These are phyloP conservation scores for Aciculosporium take DNA, from an alignment of 2,329 filamentous ascomycete genomes.

Conservation along the genomic window DNA sequence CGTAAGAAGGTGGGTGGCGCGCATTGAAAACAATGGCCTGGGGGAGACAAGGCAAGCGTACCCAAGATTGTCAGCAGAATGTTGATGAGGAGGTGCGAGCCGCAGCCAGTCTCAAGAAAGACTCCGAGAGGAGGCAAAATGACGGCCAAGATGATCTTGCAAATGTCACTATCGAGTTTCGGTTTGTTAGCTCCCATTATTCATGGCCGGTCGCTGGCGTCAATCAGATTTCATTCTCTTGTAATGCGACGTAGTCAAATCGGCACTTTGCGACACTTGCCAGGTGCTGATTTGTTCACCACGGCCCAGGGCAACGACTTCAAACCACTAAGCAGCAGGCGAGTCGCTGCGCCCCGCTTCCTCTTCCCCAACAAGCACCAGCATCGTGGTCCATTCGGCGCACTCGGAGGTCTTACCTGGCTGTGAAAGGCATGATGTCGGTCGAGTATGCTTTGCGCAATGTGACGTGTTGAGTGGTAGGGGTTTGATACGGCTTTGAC, in stretches of 20 bases:
- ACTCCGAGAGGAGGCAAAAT: slow-evolving; percentile 82
- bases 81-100: slow-evolving; percentile 81
- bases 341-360: background rate
- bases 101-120: slow-evolving; percentile 86
- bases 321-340: background rate
- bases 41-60: slow-evolving; percentile 17
- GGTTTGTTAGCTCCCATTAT: background rate
- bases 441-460: slow-evolving; percentile 2
- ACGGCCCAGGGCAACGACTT: background rate
- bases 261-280: background rate
- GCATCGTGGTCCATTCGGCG: background rate
- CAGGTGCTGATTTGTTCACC: too few species aligned
- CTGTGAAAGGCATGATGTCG: slow-evolving; percentile 43
- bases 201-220: too few species aligned
- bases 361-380: background rate
- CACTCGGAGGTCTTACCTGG: slow-evolving; percentile 30
- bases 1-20: background rate
- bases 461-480: background rate
- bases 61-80: slow-evolving; percentile 68
- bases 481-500: background rate
- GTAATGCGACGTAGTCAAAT: slow-evolving; percentile 6
- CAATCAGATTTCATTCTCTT: background rate
- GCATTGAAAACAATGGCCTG: too few species aligned
- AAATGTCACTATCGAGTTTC: slow-evolving; percentile 34
- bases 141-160: slow-evolving; percentile 70